Base-by-base conservation (phyloP, 768 basidiomycete genomes). In the Naganishia kalamii region DNA sequence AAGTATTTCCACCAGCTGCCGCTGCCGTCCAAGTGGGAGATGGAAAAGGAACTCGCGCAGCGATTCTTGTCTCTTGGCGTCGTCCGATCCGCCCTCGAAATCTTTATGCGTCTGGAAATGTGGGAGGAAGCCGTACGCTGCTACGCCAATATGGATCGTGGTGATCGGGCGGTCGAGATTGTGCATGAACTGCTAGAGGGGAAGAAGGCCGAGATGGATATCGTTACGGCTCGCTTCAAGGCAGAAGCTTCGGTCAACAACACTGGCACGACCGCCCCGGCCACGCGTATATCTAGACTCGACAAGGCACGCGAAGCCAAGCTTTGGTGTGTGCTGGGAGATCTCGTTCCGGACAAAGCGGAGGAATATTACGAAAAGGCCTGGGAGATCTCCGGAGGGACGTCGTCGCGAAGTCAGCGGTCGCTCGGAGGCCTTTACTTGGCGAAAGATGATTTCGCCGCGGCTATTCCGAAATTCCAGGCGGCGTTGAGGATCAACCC, bases 61-160 rank as follows among this genome's bases (percentile, higher is more conserved):
- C 84, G 90, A 60, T 92, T 88, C 79, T 80, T 92, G 69, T 83
- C 85, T 48, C 81, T 98, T 52, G 96, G 96, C 17, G 91, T 94
- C 63, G 82, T 89, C 65, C 87, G 87, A 70, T 92, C 89, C 4
- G 93, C 96, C 0, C 81, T 98, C 52, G 93, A 89, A 76, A 93
- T 97, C 62, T 98, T 92, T 74, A 88, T 91, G 79, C 84, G 90
- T 37, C 81, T 97, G 66, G 92, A 98, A 80, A 92, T 97, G 92
- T 99, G 93, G 93, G 96, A 96, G 79, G 90, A 97, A 69, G 92
- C 90, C 8, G 91, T 92, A 46, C 82, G 84, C 68, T 98, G 94
- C 78, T 90, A 88, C 82, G 86, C 87, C 66, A 81, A 86, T 19
- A 82, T 93, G 79, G 92, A 94, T 69, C 81, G 84, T 69, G 84